Evolutionary conservation across 2,329 filamentous ascomycete genomes (phyloP).

Genomic region (Hypoxylon sp.): DNA sequence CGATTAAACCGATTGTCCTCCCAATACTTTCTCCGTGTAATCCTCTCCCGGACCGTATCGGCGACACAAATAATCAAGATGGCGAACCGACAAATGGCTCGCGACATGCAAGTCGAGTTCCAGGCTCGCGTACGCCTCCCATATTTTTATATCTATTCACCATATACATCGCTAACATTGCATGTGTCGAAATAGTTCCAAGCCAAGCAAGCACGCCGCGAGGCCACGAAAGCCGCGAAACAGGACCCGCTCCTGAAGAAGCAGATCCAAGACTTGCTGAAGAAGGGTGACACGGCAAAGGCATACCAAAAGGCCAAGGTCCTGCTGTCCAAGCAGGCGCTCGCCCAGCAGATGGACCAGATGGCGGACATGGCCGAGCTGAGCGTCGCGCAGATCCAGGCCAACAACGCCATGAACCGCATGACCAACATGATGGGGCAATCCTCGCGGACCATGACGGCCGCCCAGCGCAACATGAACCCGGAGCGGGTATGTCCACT

Average conservation of each 20-base stretch:
- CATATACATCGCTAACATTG: slow-evolving; percentile 9
- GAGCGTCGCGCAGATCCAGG: slow-evolving; percentile 67
- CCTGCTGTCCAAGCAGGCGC: slow-evolving; percentile 67
- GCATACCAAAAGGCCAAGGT: slow-evolving; percentile 71
- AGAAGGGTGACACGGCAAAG: slow-evolving; percentile 70
- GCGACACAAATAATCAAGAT: slow-evolving; percentile 49
- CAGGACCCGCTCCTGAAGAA: slow-evolving; percentile 68
- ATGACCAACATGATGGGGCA: slow-evolving; percentile 72
- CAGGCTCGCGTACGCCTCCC: slow-evolving; percentile 60
- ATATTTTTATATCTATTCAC: background rate
- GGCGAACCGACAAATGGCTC: slow-evolving; percentile 66
- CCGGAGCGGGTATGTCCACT: slow-evolving; percentile 59
- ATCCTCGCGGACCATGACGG: slow-evolving; percentile 65
- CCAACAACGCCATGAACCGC: slow-evolving; percentile 71
- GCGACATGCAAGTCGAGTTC: slow-evolving; percentile 71
- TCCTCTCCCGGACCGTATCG: background rate
- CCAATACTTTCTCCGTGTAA: background rate
- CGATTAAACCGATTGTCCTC: background rate
- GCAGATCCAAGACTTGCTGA: slow-evolving; percentile 69
- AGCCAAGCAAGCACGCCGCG: slow-evolving; percentile 68
- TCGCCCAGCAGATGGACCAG: slow-evolving; percentile 70
- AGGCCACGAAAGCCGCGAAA: slow-evolving; percentile 68
- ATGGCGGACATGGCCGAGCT: slow-evolving; percentile 71
- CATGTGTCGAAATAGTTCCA: slow-evolving; percentile 56
- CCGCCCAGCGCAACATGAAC: slow-evolving; percentile 66